A percentile compares a stretch with the other conserved stretches of the same genome.
These are phyloP conservation scores for Russula foetens DNA, from an alignment of 768 basidiomycete genomes.

Conservation along the genomic window DNA sequence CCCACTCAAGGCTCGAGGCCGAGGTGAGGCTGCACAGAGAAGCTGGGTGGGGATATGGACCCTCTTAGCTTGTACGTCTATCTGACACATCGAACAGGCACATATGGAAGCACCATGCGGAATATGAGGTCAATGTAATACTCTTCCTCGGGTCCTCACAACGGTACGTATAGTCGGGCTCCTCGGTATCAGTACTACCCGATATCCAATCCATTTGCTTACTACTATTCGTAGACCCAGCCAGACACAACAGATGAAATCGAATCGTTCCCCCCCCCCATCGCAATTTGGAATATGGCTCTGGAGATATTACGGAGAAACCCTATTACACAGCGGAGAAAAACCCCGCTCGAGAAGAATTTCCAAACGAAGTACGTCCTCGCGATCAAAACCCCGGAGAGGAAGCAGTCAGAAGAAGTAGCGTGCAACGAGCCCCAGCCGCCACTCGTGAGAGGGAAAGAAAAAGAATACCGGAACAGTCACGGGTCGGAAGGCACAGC, in stretches of 20 bases:
- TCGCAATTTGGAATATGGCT: not conserved
- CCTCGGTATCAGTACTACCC: not conserved
- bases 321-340: not conserved
- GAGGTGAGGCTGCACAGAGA: not conserved
- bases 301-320: conserved; percentile 1
- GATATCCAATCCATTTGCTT: no score
- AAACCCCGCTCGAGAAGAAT: not conserved
- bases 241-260: no score
- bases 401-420: not conserved
- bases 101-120: conserved; percentile 17
- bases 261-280: not conserved
- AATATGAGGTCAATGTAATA: conserved; percentile 19
- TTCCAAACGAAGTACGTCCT: not conserved
- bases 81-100: conserved; percentile 20
- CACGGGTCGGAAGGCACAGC: conserved; percentile 10
- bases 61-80: conserved; percentile 16
- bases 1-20: not conserved
- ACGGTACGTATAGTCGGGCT: conserved; percentile 9
- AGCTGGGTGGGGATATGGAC: not conserved
- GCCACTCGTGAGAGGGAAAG: not conserved
- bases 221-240: no score
- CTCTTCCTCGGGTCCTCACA: conserved; percentile 1
- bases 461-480: conserved; percentile 1
- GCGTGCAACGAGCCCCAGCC: not conserved
- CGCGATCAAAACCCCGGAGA: not conserved